A percentile compares a stretch with the other conserved stretches of the same genome.
Conservation (phyloP, 2,329 filamentous ascomycete genomes). For the Hymenotorrendiella dingleyae region DNA sequence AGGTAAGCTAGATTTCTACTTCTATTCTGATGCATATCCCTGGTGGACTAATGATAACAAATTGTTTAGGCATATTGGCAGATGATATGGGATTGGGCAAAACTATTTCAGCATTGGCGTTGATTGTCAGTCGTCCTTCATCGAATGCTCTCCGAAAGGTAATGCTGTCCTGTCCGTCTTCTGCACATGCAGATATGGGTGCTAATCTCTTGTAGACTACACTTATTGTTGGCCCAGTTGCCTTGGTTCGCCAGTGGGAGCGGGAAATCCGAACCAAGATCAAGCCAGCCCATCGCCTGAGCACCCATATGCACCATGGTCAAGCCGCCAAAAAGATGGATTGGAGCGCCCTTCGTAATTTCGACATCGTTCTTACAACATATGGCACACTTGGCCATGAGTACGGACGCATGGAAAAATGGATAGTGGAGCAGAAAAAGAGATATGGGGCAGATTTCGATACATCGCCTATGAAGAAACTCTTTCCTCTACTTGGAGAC, state of each 20-base stretch:
- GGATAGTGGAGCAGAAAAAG: conserved; percentile 29
- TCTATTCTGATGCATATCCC: too few relatives aligned
- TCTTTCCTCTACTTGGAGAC: conserved; percentile 48
- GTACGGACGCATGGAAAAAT: conserved; percentile 54
- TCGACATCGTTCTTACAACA: conserved; percentile 74
- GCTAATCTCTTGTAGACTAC: conserved; percentile 52
- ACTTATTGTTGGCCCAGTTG: conserved; percentile 76
- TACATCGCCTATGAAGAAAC: conserved; percentile 29
- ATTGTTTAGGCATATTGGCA: conserved; percentile 69
- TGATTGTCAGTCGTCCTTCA: conserved; percentile 54
- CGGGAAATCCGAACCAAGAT: conserved; percentile 70
- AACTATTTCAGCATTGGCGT: conserved; percentile 73
- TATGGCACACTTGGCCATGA: conserved; percentile 68
- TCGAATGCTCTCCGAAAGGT: conserved; percentile 37
- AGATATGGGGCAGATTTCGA: conserved; percentile 30
- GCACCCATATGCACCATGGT: conserved; percentile 64
- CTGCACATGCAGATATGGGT: too few relatives aligned
- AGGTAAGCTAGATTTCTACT: too few relatives aligned
- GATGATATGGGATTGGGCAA: conserved; percentile 84
- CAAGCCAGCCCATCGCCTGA: conserved; percentile 51
- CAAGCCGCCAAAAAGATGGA: conserved; percentile 45
- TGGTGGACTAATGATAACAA: too few relatives aligned
- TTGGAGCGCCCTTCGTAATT: conserved; percentile 56
- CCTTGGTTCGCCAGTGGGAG: conserved; percentile 79
- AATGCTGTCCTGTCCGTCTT: conserved; percentile 9